Conservation (phyloP, 495 filamentous ascomycete genomes). For the Hypomontagnella monticulosa region DNA sequence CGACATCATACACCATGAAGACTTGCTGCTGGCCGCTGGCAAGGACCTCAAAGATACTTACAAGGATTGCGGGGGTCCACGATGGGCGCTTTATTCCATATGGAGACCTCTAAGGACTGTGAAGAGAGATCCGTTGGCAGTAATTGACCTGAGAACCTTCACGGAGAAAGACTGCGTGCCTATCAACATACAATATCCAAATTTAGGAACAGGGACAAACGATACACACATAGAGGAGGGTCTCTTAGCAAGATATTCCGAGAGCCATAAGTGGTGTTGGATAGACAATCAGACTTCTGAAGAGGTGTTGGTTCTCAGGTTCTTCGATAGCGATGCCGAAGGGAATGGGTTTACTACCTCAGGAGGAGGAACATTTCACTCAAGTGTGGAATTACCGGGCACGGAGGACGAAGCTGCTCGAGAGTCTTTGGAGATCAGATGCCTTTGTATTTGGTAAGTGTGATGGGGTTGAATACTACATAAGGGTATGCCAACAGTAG, state of each 20-base stretch:
- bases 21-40: not conserved
- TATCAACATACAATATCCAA: not conserved
- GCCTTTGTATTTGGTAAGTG: constrained; percentile 14
- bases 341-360: not conserved
- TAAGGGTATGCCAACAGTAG: not conserved
- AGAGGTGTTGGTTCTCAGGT: constrained; percentile 4
- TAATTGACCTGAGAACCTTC: not conserved
- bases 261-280: constrained; percentile 7
- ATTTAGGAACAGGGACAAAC: not conserved
- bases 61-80: constrained; percentile 4
- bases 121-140: constrained; percentile 4
- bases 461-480: not conserved
- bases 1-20: constrained; percentile 12
- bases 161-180: not conserved
- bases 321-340: constrained; percentile 16
- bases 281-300: constrained; percentile 9
- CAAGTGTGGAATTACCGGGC: constrained; percentile 15
- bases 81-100: constrained; percentile 8
- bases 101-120: constrained; percentile 11
- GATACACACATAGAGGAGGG: not conserved
- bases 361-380: constrained; percentile 10
- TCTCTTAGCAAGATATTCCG: constrained; percentile 2
- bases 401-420: constrained; percentile 5
- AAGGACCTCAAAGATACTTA: constrained; percentile 3
- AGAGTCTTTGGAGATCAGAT: constrained; percentile 8